Conservation (phyloP, 768 basidiomycete species). For the Podaxis carcinomalis region DNA sequence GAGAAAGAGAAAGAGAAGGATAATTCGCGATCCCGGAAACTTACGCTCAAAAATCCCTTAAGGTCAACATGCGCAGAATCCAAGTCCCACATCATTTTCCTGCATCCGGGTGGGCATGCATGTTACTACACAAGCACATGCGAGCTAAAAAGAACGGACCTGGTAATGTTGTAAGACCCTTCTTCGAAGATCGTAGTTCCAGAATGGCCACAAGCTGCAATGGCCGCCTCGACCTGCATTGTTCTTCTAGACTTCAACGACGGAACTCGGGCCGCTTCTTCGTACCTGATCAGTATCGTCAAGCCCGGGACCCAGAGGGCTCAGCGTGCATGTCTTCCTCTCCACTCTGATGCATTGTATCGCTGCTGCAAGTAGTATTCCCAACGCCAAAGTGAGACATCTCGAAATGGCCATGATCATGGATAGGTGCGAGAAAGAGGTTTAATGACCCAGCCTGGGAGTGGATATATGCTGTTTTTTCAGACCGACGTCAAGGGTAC, state of each 20-base stretch:
- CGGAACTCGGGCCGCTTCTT: constrained; percentile 1
- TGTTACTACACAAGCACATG: background rate
- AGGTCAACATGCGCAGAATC: constrained; percentile 38
- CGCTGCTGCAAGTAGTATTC: constrained; percentile 2
- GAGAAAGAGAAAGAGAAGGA: background rate
- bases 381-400: constrained; percentile 4
- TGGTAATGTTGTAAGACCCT: constrained; percentile 49
- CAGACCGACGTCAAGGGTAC: background rate
- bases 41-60: constrained; percentile 40
- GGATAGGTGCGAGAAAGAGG: background rate
- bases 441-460: background rate
- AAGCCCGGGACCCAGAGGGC: constrained; percentile 30
- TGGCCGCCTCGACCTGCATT: constrained; percentile 43
- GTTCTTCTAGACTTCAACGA: background rate
- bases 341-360: constrained; percentile 18
- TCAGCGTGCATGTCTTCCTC: constrained; percentile 20
- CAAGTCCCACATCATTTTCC: constrained; percentile 54
- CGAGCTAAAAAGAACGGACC: constrained; percentile 23
- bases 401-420: background rate
- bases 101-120: constrained; percentile 13
- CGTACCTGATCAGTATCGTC: constrained; percentile 38
- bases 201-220: constrained; percentile 41
- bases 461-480: background rate
- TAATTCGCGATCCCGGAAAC: constrained; percentile 6
- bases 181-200: constrained; percentile 40